Evolutionary conservation across 805 yeast species (phyloP).

Genomic region (Wickerhamomyces chaumierensis): DNA sequence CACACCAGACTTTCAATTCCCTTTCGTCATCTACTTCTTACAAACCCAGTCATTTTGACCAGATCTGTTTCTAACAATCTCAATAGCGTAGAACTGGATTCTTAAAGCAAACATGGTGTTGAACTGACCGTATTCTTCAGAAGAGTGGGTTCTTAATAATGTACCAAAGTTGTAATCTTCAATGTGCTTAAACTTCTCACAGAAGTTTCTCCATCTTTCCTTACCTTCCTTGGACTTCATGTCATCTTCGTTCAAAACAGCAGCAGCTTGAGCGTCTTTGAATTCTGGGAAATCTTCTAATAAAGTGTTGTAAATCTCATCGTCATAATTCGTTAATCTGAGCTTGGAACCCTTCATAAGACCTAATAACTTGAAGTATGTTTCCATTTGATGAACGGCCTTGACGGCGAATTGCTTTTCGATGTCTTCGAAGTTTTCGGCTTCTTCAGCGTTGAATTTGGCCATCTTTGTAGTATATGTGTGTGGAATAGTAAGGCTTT

Average conservation of each 20-base stretch:
- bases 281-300: conserved; percentile 83
- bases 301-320: conserved; percentile 52
- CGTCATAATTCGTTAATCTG: conserved; percentile 61
- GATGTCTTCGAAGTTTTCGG: conserved; percentile 91
- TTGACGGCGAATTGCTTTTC: conserved; percentile 97
- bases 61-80: conserved; percentile 82
- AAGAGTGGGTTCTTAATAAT: conserved; percentile 61
- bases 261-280: conserved; percentile 44
- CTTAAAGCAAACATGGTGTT: conserved; percentile 85
- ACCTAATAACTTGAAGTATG: conserved; percentile 77
- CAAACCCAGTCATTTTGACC: conserved; percentile 88
- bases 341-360: conserved; percentile 71
- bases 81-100: conserved; percentile 90
- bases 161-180: conserved; percentile 96
- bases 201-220: conserved; percentile 81
- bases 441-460: conserved; percentile 70
- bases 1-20: no score
- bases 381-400: conserved; percentile 91
- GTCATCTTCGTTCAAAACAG: conserved; percentile 57
- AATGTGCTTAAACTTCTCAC: conserved; percentile 73
- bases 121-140: conserved; percentile 69
- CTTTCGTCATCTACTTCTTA: conserved; percentile 15
- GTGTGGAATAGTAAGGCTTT: no score
- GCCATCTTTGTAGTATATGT: conserved; percentile 4
- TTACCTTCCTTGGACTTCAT: conserved; percentile 76